Conservation (phyloP, 192 early-diverging fungal species). For the Backusella westeae region DNA sequence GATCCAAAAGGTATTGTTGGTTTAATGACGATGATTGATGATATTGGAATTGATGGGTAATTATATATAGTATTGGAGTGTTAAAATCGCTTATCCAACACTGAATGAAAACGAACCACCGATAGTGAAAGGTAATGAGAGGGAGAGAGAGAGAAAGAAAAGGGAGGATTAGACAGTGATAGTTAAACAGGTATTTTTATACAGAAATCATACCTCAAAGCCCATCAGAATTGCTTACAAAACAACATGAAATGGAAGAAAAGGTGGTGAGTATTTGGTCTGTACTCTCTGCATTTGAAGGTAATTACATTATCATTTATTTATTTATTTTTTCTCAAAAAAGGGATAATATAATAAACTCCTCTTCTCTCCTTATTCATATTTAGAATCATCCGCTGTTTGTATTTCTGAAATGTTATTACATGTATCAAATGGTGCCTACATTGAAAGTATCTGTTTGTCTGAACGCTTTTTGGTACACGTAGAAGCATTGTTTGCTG, state of each 20-base stretch:
- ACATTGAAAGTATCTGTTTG: conserved; percentile 78
- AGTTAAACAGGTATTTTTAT: not conserved
- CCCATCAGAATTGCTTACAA: conserved; percentile 25
- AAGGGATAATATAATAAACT: not conserved
- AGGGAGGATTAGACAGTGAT: not conserved
- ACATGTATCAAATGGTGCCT: conserved; percentile 83
- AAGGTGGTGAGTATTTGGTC: conserved; percentile 88
- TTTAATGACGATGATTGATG: too few relatives aligned
- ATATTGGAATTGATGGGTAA: too few relatives aligned
- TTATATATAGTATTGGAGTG: conserved; percentile 16
- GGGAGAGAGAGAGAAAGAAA: not conserved
- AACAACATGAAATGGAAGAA: conserved; percentile 77
- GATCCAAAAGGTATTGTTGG: conserved; percentile 85
- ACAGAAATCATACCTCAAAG: conserved; percentile 14
- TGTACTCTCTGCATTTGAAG: conserved; percentile 91
- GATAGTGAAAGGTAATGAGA: not conserved
- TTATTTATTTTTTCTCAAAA: not conserved
- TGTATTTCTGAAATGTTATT: conserved; percentile 96
- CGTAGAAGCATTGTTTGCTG: conserved; percentile 88
- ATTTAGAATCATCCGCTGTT: conserved; percentile 81
- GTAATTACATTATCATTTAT: conserved; percentile 1
- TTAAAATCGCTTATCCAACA: conserved; percentile 13
- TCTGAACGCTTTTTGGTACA: conserved; percentile 87
- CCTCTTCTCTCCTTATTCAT: not conserved
- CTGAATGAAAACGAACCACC: not conserved